phyloP scores from a whole-genome alignment of 768 basidiomycete genomes.

The Leccinum disarticulatum region DNA sequence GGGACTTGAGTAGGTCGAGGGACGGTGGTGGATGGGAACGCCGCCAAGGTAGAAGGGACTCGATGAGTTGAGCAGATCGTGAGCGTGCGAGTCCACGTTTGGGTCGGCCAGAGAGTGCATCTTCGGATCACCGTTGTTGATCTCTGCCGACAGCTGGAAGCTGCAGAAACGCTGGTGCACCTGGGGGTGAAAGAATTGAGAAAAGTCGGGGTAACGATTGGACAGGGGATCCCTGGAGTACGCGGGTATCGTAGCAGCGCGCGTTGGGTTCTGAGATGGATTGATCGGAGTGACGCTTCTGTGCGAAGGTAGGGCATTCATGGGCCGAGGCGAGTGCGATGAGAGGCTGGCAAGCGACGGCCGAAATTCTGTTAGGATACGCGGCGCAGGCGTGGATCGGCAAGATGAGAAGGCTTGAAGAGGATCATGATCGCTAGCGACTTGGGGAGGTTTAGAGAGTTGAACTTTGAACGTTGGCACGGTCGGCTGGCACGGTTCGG shows the following conservation, averaged over 20 bases:
- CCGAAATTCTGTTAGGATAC: not conserved
- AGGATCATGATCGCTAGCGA: not conserved
- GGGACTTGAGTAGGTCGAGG: conserved; percentile 4
- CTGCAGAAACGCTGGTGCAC: conserved; percentile 11
- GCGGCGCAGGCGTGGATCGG: conserved; percentile 4
- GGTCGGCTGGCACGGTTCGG: not conserved
- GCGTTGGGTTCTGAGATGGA: not conserved
- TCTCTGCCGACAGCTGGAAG: not conserved
- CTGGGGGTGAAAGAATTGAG: conserved; percentile 28
- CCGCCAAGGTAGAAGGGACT: not conserved
- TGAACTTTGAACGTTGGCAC: conserved; percentile 19
- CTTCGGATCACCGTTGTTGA: not conserved
- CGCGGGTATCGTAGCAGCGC: conserved; percentile 3
- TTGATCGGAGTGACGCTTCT: not conserved
- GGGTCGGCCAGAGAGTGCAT: not conserved
- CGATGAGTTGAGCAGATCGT: not conserved
- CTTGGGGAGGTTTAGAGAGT: not conserved
- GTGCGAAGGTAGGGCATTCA: not conserved
- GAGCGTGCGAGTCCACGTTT: not conserved
- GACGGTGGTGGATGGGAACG: not conserved
- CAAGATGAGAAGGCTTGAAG: not conserved
- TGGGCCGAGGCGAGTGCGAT: conserved; percentile 1
- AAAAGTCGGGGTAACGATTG: conserved; percentile 35
- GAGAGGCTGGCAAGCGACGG: not conserved
- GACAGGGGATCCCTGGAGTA: conserved; percentile 34